phyloP scores from a whole-genome alignment of 352 stramenopile species.

The Globisporangium apiculatum region DNA sequence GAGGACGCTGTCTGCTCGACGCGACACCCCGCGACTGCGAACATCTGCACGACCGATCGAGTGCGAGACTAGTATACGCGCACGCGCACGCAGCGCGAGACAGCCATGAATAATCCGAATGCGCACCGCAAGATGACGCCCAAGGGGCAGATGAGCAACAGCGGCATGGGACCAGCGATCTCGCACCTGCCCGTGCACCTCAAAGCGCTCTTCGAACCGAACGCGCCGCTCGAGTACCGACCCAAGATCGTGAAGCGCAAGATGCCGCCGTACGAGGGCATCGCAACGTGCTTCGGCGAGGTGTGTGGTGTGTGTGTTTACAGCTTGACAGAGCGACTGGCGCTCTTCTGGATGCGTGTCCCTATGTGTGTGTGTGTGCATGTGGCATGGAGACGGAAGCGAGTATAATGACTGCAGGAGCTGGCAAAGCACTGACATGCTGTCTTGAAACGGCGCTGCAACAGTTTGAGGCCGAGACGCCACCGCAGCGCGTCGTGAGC shows the following conservation, averaged over 20 bases:
- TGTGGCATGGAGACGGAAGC: too few relatives aligned
- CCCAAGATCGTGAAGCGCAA: conserved; percentile 77
- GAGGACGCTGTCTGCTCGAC: too few relatives aligned
- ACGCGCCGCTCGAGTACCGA: conserved; percentile 62
- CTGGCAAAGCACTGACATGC: too few relatives aligned
- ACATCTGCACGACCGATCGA: too few relatives aligned
- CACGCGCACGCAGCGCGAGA: too few relatives aligned
- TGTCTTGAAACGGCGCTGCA: neutral
- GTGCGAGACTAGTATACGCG: too few relatives aligned
- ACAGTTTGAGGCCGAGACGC: conserved; percentile 57
- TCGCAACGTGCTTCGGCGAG: conserved; percentile 31
- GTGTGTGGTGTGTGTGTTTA: conserved; percentile 9
- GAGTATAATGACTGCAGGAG: too few relatives aligned
- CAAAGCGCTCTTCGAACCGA: conserved; percentile 79
- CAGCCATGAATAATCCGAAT: conserved; percentile 28
- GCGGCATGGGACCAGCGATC: conserved; percentile 81
- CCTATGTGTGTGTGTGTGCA: too few relatives aligned
- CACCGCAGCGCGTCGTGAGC: conserved; percentile 44
- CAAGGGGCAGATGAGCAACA: conserved; percentile 86
- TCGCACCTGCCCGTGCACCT: conserved; percentile 71
- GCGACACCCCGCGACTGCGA: too few relatives aligned
- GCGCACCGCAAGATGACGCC: conserved; percentile 85
- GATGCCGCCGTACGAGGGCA: conserved; percentile 73
- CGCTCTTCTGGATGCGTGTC: too few relatives aligned
- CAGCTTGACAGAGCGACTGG: too few relatives aligned